A percentile compares a stretch with the other conserved stretches of the same genome.
Evolutionary conservation across 2,329 filamentous ascomycete genomes (phyloP).

Genomic region (Calonectria multiphialidica): DNA sequence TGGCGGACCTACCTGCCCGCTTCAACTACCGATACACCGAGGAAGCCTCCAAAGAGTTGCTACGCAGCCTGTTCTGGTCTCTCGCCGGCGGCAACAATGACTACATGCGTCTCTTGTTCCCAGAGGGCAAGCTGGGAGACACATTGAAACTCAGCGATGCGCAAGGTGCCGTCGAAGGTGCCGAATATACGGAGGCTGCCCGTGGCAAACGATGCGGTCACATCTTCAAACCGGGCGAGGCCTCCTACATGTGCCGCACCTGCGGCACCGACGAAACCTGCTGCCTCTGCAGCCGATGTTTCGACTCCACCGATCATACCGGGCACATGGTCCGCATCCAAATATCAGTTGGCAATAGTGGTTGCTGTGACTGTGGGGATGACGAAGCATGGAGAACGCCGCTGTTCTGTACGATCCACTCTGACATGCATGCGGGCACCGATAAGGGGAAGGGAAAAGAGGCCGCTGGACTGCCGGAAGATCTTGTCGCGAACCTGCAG

Average conservation of each 20-base stretch:
- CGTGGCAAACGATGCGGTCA: slow-evolving; percentile 95
- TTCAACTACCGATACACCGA: slow-evolving; percentile 83
- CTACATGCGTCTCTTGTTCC: slow-evolving; percentile 85
- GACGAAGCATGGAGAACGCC: slow-evolving; percentile 92
- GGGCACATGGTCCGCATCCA: slow-evolving; percentile 92
- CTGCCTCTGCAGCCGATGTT: slow-evolving; percentile 93
- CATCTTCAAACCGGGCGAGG: slow-evolving; percentile 95
- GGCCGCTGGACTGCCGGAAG: slow-evolving; percentile 74
- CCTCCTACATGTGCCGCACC: slow-evolving; percentile 93
- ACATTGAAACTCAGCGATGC: slow-evolving; percentile 85
- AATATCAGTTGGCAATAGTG: slow-evolving; percentile 90
- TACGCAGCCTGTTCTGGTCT: slow-evolving; percentile 87
- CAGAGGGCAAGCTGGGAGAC: slow-evolving; percentile 74
- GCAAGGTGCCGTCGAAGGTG: slow-evolving; percentile 92
- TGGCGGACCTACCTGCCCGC: slow-evolving; percentile 81
- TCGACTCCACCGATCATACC: slow-evolving; percentile 94
- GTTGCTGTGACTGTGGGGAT: slow-evolving; percentile 98
- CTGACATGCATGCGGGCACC: slow-evolving; percentile 63
- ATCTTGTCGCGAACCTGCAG: slow-evolving; percentile 81
- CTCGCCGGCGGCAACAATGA: slow-evolving; percentile 82
- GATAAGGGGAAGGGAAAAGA: slow-evolving; percentile 73
- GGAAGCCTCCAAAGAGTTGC: slow-evolving; percentile 77
- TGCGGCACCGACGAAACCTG: slow-evolving; percentile 96
- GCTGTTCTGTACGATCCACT: slow-evolving; percentile 94
- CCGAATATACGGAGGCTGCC: slow-evolving; percentile 93